A percentile compares a stretch with the other conserved stretches of the same genome.
Evolutionary conservation across 129 eudicot species (phyloP).

Genomic region (Flaveria sonorensis): DNA sequence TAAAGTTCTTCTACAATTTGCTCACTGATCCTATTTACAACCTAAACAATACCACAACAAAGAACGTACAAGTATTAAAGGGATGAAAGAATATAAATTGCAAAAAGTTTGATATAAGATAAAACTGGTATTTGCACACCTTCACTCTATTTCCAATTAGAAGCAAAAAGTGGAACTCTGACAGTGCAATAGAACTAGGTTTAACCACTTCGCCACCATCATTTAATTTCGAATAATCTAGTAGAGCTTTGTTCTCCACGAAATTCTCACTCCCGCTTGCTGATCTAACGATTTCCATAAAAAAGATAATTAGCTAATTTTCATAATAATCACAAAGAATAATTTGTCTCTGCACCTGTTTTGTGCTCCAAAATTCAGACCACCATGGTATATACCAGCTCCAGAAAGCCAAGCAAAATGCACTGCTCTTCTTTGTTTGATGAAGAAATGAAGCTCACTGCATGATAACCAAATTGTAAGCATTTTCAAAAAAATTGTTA

Average conservation of each 20-base stretch:
- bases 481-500: not conserved
- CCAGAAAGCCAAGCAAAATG: constrained; percentile 99
- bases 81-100: not conserved
- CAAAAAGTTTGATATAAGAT: constrained; percentile 2
- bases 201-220: constrained; percentile 75
- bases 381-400: constrained; percentile 98
- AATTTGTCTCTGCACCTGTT: constrained; percentile 53
- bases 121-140: constrained; percentile 48
- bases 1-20: constrained; percentile 92
- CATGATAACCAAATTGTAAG: constrained; percentile 27
- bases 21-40: constrained; percentile 91
- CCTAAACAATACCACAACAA: constrained; percentile 44
- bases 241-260: constrained; percentile 97
- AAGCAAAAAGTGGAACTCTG: constrained; percentile 93
- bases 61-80: not conserved
- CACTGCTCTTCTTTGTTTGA: constrained; percentile 85
- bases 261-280: constrained; percentile 89
- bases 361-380: constrained; percentile 84
- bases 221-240: constrained; percentile 74
- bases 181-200: constrained; percentile 87
- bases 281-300: constrained; percentile 47
- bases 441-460: constrained; percentile 90
- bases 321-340: constrained; percentile 17
- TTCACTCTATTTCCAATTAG: constrained; percentile 90
- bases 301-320: constrained; percentile 4